Evolutionary conservation across 192 early-diverging fungal species (phyloP).

Genomic region (Backusella luteola): DNA sequence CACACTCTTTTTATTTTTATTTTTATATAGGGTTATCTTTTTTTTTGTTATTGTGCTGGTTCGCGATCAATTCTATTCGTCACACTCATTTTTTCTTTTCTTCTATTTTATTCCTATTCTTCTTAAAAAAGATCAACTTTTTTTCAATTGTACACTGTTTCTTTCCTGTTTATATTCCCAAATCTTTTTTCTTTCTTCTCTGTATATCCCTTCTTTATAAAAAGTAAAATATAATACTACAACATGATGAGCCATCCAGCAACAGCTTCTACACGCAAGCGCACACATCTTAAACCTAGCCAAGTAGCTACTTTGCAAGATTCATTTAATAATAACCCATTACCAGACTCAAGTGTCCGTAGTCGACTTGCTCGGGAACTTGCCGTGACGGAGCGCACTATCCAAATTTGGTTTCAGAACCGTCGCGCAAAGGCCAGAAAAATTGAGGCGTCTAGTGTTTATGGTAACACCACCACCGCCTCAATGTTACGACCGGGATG

Average conservation of each 20-base stretch:
- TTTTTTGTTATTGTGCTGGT: not conserved
- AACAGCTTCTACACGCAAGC: conserved; percentile 35
- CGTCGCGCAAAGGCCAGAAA: conserved; percentile 73
- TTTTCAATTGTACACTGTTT: not conserved
- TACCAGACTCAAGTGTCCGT: conserved; percentile 63
- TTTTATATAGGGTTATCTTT: not conserved
- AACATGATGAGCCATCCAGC: conserved; percentile 10
- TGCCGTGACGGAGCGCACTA: conserved; percentile 64
- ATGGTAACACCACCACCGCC: conserved; percentile 4
- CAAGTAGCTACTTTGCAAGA: conserved; percentile 65
- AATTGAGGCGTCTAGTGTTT: conserved; percentile 29
- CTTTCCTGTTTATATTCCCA: conserved; percentile 4
- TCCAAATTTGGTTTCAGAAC: conserved; percentile 90
- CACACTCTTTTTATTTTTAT: not conserved
- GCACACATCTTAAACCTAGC: conserved; percentile 61
- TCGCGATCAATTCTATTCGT: not conserved
- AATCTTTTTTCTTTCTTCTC: conserved; percentile 3
- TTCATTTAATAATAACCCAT: conserved; percentile 65
- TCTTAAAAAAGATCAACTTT: not conserved
- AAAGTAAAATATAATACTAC: not conserved
- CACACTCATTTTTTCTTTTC: conserved; percentile 7
- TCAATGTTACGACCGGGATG: conserved; percentile 2
- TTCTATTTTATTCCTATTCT: not conserved
- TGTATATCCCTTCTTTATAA: not conserved
- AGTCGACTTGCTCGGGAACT: conserved; percentile 60